Base-by-base conservation (phyloP, 2,329 filamentous ascomycete species). In the Plenodomus tracheiphilus region DNA sequence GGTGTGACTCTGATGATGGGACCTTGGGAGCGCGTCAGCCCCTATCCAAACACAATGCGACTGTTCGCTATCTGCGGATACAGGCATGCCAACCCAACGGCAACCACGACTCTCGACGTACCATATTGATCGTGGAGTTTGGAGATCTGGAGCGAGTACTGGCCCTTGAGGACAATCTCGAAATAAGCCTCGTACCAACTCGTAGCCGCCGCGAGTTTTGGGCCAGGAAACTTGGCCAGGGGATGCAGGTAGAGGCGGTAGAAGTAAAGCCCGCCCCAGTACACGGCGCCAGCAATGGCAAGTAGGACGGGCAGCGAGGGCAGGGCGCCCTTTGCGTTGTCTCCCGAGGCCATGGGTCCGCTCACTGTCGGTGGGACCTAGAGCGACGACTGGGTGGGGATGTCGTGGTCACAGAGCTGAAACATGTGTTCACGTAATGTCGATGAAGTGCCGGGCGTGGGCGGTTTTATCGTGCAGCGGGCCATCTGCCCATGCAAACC, bases 201-300 rank as follows among this genome's bases (percentile, higher is more conserved):
- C 17, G 66, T 65, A 11, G 64, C 51, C 8, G 68, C 68, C 10
- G 68, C 69, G 13, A 64, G 43, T 22, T 43, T 60, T 1, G 77
- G 77, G 2, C 77, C 78, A 1, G 77, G 77, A 52, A 74, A 77
- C 37, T 70, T 71, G 37, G 71, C 62, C 2, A 79, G 66, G 1
- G 77, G 77, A 39, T 78, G 75, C 38, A 78, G 67, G 58, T 69
- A 75, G 17, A 75, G 63, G 46, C 69, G 68, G 55, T 77, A 75
- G 45, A 76, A 4, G 41, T 44, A 44, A 39, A 68, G 53, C 15
- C 51, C 59, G 20, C 56, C 1, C 8, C 56, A 20, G 38, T 67
- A 71, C 8, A 51, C 13, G 22, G 52, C 38, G 18, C 53, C 44
- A 4, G 53, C 40, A 9, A 41, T 46, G 8, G 46, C 49, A 8